These are phyloP conservation scores for Aspergillus unguis DNA, from an alignment of 2,329 filamentous ascomycete genomes.

Conservation along the genomic window DNA sequence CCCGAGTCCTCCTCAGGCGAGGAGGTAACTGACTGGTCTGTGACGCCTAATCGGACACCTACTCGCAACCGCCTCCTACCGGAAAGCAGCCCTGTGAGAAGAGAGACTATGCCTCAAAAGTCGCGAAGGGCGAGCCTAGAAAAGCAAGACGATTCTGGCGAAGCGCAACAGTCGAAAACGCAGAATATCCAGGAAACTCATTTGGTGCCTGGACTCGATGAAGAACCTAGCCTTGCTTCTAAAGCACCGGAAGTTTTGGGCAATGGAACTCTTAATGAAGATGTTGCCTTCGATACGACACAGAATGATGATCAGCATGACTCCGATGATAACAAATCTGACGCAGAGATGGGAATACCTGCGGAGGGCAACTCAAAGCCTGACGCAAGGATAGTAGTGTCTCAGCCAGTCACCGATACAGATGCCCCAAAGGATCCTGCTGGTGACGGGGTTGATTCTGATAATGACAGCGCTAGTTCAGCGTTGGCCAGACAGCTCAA, in stretches of 20 bases:
- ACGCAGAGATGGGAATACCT: conserved; percentile 27
- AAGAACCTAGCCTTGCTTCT: not conserved
- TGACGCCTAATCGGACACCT: conserved; percentile 12
- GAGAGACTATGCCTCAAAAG: not conserved
- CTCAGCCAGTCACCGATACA: too few relatives aligned
- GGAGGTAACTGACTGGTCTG: conserved; percentile 19
- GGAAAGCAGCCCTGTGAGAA: conserved; percentile 28
- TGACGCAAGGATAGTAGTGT: too few relatives aligned
- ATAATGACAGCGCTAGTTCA: not conserved
- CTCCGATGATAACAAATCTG: conserved; percentile 26
- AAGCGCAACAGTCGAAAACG: not conserved
- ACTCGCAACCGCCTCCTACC: conserved; percentile 21
- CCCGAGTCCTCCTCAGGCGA: conserved; percentile 10
- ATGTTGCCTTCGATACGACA: not conserved
- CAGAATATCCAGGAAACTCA: not conserved
- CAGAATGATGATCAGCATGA: conserved; percentile 1
- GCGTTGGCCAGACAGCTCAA: not conserved
- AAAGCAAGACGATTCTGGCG: not conserved
- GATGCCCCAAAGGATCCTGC: too few relatives aligned
- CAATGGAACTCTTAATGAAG: not conserved
- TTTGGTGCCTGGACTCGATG: too few relatives aligned
- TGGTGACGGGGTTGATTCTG: not conserved
- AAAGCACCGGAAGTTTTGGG: not conserved
- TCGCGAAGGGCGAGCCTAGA: not conserved
- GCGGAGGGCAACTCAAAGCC: too few relatives aligned